phyloP scores from a whole-genome alignment of 805 yeast species.

The Metschnikowia hibisci region DNA sequence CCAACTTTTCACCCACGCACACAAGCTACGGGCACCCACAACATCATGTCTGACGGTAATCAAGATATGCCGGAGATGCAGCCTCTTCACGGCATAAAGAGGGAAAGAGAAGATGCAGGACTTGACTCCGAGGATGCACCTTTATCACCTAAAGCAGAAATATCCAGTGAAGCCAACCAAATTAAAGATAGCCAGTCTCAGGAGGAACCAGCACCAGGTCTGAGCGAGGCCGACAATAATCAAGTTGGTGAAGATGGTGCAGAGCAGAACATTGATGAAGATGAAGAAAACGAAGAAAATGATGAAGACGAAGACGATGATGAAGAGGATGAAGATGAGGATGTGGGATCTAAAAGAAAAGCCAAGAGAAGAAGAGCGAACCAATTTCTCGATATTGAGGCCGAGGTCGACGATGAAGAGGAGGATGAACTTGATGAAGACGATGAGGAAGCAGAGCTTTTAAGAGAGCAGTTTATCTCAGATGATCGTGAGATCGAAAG shows the following conservation, averaged over 20 bases:
- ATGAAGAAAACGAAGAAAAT: conserved; percentile 41
- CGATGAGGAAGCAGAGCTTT: conserved; percentile 85
- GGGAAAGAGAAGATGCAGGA: conserved; percentile 10
- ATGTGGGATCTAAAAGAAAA: conserved; percentile 44
- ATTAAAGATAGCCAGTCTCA: conserved; percentile 8
- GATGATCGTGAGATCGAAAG: conserved; percentile 63
- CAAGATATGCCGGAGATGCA: neutral
- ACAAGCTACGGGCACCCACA: neutral
- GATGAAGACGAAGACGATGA: conserved; percentile 48
- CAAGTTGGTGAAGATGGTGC: conserved; percentile 4
- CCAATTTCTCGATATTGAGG: conserved; percentile 96
- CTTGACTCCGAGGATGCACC: neutral
- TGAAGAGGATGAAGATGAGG: conserved; percentile 50
- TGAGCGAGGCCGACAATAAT: neutral
- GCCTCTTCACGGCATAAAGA: conserved; percentile 9
- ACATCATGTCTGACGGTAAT: conserved; percentile 10
- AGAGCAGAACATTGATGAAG: conserved; percentile 10
- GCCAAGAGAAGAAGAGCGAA: conserved; percentile 55
- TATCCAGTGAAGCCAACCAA: conserved; percentile 17
- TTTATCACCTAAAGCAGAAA: neutral
- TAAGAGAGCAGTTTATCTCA: conserved; percentile 77
- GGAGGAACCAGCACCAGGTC: neutral
- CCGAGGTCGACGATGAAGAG: conserved; percentile 97
- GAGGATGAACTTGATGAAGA: conserved; percentile 87
- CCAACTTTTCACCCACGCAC: conserved; percentile 7